These are phyloP conservation scores for Aspergillus nanangensis DNA, from an alignment of 495 filamentous ascomycete genomes.

Conservation along the genomic window DNA sequence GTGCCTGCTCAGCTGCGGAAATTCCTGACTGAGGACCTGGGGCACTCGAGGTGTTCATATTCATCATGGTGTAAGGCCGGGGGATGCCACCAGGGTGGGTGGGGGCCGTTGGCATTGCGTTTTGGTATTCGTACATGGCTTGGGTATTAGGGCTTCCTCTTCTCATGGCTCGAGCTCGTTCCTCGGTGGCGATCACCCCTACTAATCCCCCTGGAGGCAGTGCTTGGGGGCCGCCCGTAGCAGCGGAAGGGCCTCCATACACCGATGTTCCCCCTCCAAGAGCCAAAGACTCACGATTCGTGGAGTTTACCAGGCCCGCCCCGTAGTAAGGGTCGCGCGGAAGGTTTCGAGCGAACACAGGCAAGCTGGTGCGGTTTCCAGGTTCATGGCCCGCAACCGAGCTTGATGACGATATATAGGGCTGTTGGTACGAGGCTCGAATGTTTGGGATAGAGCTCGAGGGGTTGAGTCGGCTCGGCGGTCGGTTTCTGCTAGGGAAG, in stretches of 20 bases:
- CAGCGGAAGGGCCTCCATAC: slow-evolving; percentile 48
- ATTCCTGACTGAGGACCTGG: slow-evolving; percentile 16
- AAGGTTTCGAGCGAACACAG: slow-evolving; percentile 81
- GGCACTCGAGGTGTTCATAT: slow-evolving; percentile 35
- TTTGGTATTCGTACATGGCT: slow-evolving; percentile 39
- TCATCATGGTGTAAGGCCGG: slow-evolving; percentile 46
- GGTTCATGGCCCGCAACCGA: slow-evolving; percentile 40
- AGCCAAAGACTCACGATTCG: slow-evolving; percentile 72
- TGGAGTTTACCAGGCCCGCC: slow-evolving; percentile 68
- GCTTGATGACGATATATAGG: slow-evolving; percentile 34
- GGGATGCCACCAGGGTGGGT: slow-evolving; percentile 29
- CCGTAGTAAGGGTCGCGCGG: slow-evolving; percentile 89
- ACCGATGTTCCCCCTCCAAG: slow-evolving; percentile 57
- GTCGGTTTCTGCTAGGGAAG: slow-evolving; percentile 79
- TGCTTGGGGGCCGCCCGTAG: slow-evolving; percentile 24
- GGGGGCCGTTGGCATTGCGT: slow-evolving; percentile 27
- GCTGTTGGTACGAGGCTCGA: slow-evolving; percentile 33
- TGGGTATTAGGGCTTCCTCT: slow-evolving; percentile 71
- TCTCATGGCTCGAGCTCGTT: slow-evolving; percentile 70
- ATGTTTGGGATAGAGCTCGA: slow-evolving; percentile 56
- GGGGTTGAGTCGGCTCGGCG: slow-evolving; percentile 65
- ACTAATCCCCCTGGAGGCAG: slow-evolving; percentile 70
- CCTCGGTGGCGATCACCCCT: slow-evolving; percentile 85
- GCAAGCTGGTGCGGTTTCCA: slow-evolving; percentile 49
- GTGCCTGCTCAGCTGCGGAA: slow-evolving; percentile 66